phyloP scores from a whole-genome alignment of 352 stramenopile species.

The Pythium dissimile region DNA sequence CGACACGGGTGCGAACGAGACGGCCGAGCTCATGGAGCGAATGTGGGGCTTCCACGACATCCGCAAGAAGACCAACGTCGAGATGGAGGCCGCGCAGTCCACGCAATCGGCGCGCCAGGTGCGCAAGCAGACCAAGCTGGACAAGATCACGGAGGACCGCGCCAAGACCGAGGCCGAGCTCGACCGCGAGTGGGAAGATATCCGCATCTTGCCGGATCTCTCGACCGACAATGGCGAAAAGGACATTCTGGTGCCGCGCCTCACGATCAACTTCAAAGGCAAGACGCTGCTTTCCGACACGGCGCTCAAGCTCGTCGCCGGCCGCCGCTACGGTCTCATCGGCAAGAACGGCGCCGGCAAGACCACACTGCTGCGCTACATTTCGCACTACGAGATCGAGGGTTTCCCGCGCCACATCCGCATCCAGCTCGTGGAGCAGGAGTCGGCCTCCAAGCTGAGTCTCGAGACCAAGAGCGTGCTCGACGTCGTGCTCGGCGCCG shows the following conservation, averaged over 20 bases:
- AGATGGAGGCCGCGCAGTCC: constrained; percentile 73
- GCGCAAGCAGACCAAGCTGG: constrained; percentile 73
- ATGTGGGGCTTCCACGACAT: constrained; percentile 89
- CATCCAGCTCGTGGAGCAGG: constrained; percentile 95
- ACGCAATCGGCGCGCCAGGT: constrained; percentile 77
- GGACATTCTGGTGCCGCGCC: constrained; percentile 85
- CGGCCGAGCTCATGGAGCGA: constrained; percentile 64
- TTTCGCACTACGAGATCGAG: constrained; percentile 95
- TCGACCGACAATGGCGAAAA: constrained; percentile 76
- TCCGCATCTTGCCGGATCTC: constrained; percentile 68
- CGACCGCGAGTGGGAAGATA: constrained; percentile 80
- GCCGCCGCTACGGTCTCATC: constrained; percentile 90
- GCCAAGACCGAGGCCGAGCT: constrained; percentile 56
- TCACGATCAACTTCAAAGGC: constrained; percentile 90
- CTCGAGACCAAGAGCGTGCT: constrained; percentile 85
- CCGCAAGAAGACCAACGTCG: constrained; percentile 65
- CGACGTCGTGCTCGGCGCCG: constrained; percentile 92
- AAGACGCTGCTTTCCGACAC: constrained; percentile 87
- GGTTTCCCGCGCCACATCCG: constrained; percentile 95
- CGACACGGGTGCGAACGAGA: constrained; percentile 44
- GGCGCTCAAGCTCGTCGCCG: constrained; percentile 81
- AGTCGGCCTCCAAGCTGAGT: constrained; percentile 85
- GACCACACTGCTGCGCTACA: constrained; percentile 95
- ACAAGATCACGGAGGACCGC: constrained; percentile 54
- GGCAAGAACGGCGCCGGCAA: constrained; percentile 93